Evolutionary conservation across 2,329 filamentous ascomycete genomes (phyloP).

Genomic region (Coniochaeta ligniaria): DNA sequence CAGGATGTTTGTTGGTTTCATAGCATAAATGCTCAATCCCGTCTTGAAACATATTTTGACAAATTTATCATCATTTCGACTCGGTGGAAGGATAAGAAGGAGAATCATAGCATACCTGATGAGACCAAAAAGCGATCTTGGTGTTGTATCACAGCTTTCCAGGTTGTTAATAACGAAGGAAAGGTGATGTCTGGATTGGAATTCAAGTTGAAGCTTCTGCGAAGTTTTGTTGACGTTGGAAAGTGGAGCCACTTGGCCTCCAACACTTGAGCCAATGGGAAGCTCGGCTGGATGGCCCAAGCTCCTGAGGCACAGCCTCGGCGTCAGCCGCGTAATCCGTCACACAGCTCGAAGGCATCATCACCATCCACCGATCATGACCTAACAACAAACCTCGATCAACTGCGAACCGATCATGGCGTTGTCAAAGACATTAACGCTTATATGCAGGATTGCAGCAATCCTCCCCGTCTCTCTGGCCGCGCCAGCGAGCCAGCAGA

Average conservation of each 20-base stretch:
- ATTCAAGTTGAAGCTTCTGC: not conserved
- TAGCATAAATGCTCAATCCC: slow-evolving; percentile 23
- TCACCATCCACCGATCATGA: not conserved
- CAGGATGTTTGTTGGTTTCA: slow-evolving; percentile 20
- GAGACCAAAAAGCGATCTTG: not conserved
- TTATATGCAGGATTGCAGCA: slow-evolving; percentile 22
- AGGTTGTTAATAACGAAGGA: not conserved
- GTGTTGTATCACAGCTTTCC: not conserved
- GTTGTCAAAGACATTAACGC: slow-evolving; percentile 14
- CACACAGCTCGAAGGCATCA: not conserved
- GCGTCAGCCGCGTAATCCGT: not conserved
- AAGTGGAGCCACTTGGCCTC: not conserved
- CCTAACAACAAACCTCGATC: not conserved
- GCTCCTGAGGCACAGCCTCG: not conserved
- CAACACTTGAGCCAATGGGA: slow-evolving; percentile 9
- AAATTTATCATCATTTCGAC: slow-evolving; percentile 14
- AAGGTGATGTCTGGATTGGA: not conserved
- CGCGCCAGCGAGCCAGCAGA: slow-evolving; percentile 10
- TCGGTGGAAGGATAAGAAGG: not conserved
- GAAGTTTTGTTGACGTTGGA: not conserved
- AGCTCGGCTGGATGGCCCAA: slow-evolving; percentile 1
- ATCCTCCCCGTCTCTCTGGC: slow-evolving; percentile 25
- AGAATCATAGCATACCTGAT: not conserved
- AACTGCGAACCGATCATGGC: slow-evolving; percentile 15
- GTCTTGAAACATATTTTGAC: slow-evolving; percentile 30